Base-by-base conservation (phyloP, 169 alveolate species). In the Miamiensis avidus region DNA sequence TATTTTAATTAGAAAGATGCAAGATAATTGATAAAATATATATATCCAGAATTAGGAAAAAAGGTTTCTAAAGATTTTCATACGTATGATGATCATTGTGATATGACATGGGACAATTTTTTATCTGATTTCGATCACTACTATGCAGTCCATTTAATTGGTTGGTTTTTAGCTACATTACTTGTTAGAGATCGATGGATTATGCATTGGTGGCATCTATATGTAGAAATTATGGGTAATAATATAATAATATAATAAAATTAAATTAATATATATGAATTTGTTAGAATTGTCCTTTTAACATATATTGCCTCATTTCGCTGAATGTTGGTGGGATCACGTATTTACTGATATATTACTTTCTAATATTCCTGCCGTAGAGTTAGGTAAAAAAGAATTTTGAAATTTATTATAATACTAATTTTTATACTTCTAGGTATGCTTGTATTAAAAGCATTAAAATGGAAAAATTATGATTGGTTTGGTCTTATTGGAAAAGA, bases 261-360 rank as follows among this genome's bases (percentile, higher is more conserved):
- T 25, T 25, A 25, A 74, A 25, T 74, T 74, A 74, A 25, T 25
- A 74, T n/a, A n/a, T 78, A 15, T 33, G 0, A 78, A 34, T 33
- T 0, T 33, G 0, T 1, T 90, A 27, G 95, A 92, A 81, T 79
- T 92, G 25, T 89, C 94, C 0, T 86, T 89, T 81, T 82, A 92
- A 76, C 93, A 92, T 78, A 89, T 87, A 6, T 84, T 92, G 0
- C 95, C 95, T 28, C 95, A 92, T 82, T 92, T 92, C 78, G 82
- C 93, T 74, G 95, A 92, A 85, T 92, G 95, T 84, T 92, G 95
- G 95, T 92, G 95, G 95, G 94, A 92, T 83, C 95, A 92, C 72
- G 78, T 92, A 1, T 82, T 92, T 73, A 72, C 64, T 25, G 95
- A 92, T 78, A 90, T 92, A 16, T 31, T 87, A 31, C 33, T 92